Evolutionary conservation across 495 filamentous ascomycete species (phyloP).

Genomic region (Aspergillus taichungensis): DNA sequence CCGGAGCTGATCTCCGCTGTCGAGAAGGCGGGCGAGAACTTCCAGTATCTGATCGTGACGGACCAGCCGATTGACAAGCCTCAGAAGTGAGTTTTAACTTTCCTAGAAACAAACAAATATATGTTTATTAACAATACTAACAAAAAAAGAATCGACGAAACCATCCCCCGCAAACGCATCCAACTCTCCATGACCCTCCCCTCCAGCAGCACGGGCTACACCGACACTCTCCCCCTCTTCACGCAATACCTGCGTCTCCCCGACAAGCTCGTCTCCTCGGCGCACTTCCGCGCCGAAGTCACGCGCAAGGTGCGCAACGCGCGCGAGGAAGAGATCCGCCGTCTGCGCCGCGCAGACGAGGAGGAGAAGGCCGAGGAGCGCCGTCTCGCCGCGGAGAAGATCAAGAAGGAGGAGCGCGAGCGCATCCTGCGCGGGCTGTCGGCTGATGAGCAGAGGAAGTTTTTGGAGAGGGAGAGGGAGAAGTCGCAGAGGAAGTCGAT

Average conservation of each 20-base stretch:
- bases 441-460: slow-evolving; percentile 93
- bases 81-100: slow-evolving; percentile 55
- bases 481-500: slow-evolving; percentile 64
- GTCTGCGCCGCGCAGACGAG: slow-evolving; percentile 72
- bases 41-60: slow-evolving; percentile 82
- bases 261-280: slow-evolving; percentile 65
- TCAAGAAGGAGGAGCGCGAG: slow-evolving; percentile 91
- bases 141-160: slow-evolving; percentile 68
- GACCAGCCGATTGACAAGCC: slow-evolving; percentile 92
- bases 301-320: slow-evolving; percentile 68
- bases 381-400: slow-evolving; percentile 64
- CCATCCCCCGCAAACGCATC: slow-evolving; percentile 75
- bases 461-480: slow-evolving; percentile 81
- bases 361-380: slow-evolving; percentile 94
- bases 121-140: slow-evolving; percentile 14
- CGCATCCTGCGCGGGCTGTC: slow-evolving; percentile 69
- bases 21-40: slow-evolving; percentile 65
- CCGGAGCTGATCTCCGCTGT: slow-evolving; percentile 76
- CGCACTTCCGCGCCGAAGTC: slow-evolving; percentile 85
- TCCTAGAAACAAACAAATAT: background rate
- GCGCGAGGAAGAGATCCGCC: slow-evolving; percentile 74
- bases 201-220: slow-evolving; percentile 48
- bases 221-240: slow-evolving; percentile 65
- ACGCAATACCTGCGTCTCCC: slow-evolving; percentile 73
- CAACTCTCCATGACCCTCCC: slow-evolving; percentile 67